Conservation (phyloP, 371 early-diverging fungal species). For the Mortierella sp. region DNA sequence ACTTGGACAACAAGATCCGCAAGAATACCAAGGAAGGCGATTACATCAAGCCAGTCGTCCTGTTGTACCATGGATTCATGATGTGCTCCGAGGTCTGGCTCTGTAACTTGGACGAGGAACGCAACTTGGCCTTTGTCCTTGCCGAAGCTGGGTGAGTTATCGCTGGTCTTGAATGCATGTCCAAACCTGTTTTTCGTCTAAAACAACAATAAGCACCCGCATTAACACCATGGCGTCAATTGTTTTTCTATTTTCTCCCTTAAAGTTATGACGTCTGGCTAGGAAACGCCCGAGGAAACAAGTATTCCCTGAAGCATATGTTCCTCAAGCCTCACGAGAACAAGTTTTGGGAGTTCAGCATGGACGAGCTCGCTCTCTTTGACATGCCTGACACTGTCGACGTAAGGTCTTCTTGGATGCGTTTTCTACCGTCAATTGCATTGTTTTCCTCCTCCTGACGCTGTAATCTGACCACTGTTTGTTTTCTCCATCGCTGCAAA, state of each 20-base stretch:
- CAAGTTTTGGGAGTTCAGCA: constrained; percentile 94
- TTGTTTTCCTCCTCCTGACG: neutral
- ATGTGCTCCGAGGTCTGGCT: constrained; percentile 96
- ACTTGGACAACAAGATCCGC: constrained; percentile 12
- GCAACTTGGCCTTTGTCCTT: constrained; percentile 79
- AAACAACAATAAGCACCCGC: neutral
- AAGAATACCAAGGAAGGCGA: constrained; percentile 28
- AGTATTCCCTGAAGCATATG: constrained; percentile 92
- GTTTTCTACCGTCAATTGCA: neutral
- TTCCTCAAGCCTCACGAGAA: constrained; percentile 74
- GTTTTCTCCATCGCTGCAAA: neutral
- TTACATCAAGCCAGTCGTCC: constrained; percentile 81
- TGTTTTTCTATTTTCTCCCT: neutral
- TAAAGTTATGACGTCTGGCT: constrained; percentile 94
- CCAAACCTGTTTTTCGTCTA: neutral
- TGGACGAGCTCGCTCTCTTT: constrained; percentile 90
- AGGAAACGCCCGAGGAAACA: constrained; percentile 97
- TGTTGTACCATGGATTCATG: constrained; percentile 95
- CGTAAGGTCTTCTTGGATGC: constrained; percentile 54
- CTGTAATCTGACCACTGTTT: neutral
- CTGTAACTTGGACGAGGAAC: constrained; percentile 79
- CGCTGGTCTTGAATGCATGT: neutral
- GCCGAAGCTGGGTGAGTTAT: constrained; percentile 77
- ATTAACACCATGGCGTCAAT: neutral
- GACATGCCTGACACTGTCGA: constrained; percentile 92